phyloP scores from a whole-genome alignment of 2,329 filamentous ascomycete genomes.

The Colletotrichum zoysiae region DNA sequence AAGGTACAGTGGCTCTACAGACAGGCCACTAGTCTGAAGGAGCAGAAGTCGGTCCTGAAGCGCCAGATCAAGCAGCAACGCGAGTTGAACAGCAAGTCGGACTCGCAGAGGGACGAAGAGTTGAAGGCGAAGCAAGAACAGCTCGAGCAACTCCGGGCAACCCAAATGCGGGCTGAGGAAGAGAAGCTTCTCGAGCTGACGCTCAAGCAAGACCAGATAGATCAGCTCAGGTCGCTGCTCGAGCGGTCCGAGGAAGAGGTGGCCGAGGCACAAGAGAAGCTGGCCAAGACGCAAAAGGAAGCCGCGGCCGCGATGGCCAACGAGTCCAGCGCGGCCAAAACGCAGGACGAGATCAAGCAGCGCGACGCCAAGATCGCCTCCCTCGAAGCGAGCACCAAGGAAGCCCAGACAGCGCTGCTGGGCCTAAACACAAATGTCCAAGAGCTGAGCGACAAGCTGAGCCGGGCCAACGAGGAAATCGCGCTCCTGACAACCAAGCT shows the following conservation, averaged over 20 bases:
- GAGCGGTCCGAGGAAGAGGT: slow-evolving; percentile 55
- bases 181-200: slow-evolving; percentile 74
- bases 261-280: slow-evolving; percentile 59
- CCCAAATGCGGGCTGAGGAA: slow-evolving; percentile 31
- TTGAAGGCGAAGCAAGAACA: slow-evolving; percentile 70
- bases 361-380: slow-evolving; percentile 55
- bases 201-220: slow-evolving; percentile 65
- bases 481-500: slow-evolving; percentile 55
- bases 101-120: slow-evolving; percentile 76
- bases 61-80: slow-evolving; percentile 96
- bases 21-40: slow-evolving; percentile 81
- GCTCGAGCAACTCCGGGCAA: slow-evolving; percentile 57
- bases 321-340: slow-evolving; percentile 41
- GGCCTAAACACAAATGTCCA: slow-evolving; percentile 49
- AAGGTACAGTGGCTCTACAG: slow-evolving; percentile 84
- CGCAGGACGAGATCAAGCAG: slow-evolving; percentile 54
- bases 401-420: slow-evolving; percentile 51
- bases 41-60: slow-evolving; percentile 90
- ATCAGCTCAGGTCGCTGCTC: slow-evolving; percentile 52
- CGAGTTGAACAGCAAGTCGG: slow-evolving; percentile 89
- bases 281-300: slow-evolving; percentile 61
- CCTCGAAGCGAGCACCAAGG: slow-evolving; percentile 56
- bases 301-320: slow-evolving; percentile 55
- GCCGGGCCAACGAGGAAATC: slow-evolving; percentile 57
- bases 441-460: slow-evolving; percentile 49